Conservation (phyloP, 306 rosid species). For the Aeschynomene evenia region DNA sequence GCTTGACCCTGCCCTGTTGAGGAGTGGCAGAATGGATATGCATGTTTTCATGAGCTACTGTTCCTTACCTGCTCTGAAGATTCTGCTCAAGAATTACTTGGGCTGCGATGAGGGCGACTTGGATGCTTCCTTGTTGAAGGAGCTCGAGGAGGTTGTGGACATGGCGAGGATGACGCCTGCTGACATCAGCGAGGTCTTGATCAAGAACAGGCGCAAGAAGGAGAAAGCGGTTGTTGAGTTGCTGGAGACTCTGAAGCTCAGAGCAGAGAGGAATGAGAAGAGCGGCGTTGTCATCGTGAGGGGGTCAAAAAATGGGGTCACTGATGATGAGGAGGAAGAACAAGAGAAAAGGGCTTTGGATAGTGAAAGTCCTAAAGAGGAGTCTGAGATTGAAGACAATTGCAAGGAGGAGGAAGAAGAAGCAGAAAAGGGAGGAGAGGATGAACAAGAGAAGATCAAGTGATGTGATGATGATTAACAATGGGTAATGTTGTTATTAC, state of each 20-base stretch:
- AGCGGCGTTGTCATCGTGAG: slow-evolving; percentile 25
- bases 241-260: slow-evolving; percentile 55
- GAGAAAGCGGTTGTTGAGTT: slow-evolving; percentile 56
- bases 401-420: slow-evolving; percentile 44
- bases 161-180: slow-evolving; percentile 88
- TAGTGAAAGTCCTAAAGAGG: slow-evolving; percentile 79
- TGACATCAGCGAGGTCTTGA: slow-evolving; percentile 86
- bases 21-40: slow-evolving; percentile 98
- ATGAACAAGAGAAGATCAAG: slow-evolving; percentile 37
- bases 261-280: slow-evolving; percentile 52
- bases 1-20: slow-evolving; percentile 83
- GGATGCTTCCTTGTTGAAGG: slow-evolving; percentile 24
- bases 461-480: neutral
- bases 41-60: slow-evolving; percentile 85
- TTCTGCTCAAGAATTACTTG: slow-evolving; percentile 69
- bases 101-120: slow-evolving; percentile 48
- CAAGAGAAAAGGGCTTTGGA: slow-evolving; percentile 95
- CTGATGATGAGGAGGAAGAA: slow-evolving; percentile 39
- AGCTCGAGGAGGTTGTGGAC: slow-evolving; percentile 53
- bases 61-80: slow-evolving; percentile 63
- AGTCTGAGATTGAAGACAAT: slow-evolving; percentile 47
- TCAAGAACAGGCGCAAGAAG: slow-evolving; percentile 67
- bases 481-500: neutral
- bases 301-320: slow-evolving; percentile 11
- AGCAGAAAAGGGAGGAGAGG: slow-evolving; percentile 5